Base-by-base conservation (phyloP, 306 rosid genomes). In the Spatholobus suberectus region DNA sequence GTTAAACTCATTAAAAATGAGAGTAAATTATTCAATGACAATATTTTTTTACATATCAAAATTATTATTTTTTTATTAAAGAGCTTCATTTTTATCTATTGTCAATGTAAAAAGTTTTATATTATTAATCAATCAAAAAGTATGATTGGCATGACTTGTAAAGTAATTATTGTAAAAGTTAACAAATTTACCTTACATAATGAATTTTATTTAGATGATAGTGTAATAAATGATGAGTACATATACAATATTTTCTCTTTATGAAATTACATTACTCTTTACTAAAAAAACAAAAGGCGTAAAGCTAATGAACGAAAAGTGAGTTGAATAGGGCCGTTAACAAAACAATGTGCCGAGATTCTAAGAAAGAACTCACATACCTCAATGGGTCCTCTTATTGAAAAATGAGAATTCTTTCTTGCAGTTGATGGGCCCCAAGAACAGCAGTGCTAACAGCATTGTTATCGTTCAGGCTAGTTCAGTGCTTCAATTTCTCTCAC, bases 351-450 rank as follows among this genome's bases (percentile, higher is more conserved):
- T 38, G 46, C 23, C n/a, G 11, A 75, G 86, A 82, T 76, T 57
- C 32, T 4, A 15, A 13, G n/a, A 44, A 47, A 47, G 20, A 47
- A 47, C 18, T 52, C 1, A 6, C 57, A 49, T 49, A 21, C 23
- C 0, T n/a, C 3, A 46, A 49, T 18, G 86, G 85, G 78, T 35
- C 84, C 71, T 26, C 76, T 70, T 20, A 29, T 24, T 55, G 38
- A 20, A 8, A 55, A 55, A 55, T 20, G 32, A 57, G 68, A 71
- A 62, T 44, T 71, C 57, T 80, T 27, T 79, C 23, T 41, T 52
- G 2, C 4, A 47, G 66, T 49, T 83, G 82, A 88, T 83, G 84
- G 86, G 70, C 40, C 85, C 73, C 24, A 5, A 37, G 82, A 37
- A 68, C 40, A 40, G 49, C 21, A 34, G 52, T 47, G 75, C 38